Evolutionary conservation across 768 basidiomycete species (phyloP).

Genomic region (Lactarius pseudohatsudake): DNA sequence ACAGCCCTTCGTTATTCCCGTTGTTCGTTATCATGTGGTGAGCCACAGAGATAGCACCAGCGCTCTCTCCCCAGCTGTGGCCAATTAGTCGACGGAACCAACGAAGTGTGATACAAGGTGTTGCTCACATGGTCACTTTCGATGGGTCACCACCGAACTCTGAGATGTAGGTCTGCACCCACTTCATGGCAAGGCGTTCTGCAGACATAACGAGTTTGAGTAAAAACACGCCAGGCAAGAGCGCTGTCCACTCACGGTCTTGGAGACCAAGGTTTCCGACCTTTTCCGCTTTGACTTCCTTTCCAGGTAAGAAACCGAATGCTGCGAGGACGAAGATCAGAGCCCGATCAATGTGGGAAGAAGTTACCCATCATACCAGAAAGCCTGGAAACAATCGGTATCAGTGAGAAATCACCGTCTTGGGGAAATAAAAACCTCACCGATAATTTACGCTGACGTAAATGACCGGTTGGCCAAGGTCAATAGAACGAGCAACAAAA

Average conservation of each 20-base stretch:
- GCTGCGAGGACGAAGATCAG: conserved; percentile 30
- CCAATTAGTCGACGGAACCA: conserved; percentile 11
- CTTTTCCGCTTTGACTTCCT: conserved; percentile 51
- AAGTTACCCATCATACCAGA: conserved; percentile 16
- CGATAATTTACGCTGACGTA: conserved; percentile 36
- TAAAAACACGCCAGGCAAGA: not conserved
- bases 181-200: conserved; percentile 59
- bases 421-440: conserved; percentile 11
- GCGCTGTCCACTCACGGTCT: conserved; percentile 48
- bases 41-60: conserved; percentile 51
- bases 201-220: conserved; percentile 4
- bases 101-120: conserved; percentile 8
- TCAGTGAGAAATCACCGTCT: not conserved
- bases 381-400: conserved; percentile 6
- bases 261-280: conserved; percentile 65
- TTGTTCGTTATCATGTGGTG: conserved; percentile 45
- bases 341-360: too few relatives aligned
- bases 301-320: conserved; percentile 52
- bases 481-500: conserved; percentile 32
- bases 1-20: conserved; percentile 41
- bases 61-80: conserved; percentile 49
- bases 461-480: conserved; percentile 30
- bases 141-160: conserved; percentile 64
- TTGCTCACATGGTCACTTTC: conserved; percentile 55
- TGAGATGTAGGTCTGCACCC: conserved; percentile 65